Evolutionary conservation across 371 early-diverging fungal species (phyloP), one percentile per base, ranked within the genome.

Genomic region (Capniomyces stellatus): DNA sequence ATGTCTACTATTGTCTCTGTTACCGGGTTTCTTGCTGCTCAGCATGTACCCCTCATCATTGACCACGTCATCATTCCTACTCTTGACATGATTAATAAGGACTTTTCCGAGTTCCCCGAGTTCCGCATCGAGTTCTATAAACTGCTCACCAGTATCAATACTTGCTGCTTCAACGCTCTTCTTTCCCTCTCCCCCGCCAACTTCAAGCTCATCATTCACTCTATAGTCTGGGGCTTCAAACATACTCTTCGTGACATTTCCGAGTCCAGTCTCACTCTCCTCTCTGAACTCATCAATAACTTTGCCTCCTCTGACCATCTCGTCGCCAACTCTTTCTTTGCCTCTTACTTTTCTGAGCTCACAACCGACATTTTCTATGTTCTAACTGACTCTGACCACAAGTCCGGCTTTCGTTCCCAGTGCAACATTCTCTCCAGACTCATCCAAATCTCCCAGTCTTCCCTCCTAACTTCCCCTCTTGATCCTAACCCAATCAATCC

Each of bases 191-290:
- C 87, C 2, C 72, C 85, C 29, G 76, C 76, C 18, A 84, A 85
- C 64, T 90, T 96, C 72, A 87, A 87, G 58, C 75, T 92, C 24
- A 73, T 92, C 62, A 73, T 86, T 52, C 89, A 92, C 73, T 83
- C 87, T 57, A 78, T 95, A 53, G 86, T 94, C 22, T 96, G 96
- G 95, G 93, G 83, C n/a, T 89, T 96, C 75, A 97, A 96, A 74
- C 98, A 98, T 69, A 91, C 94, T 0, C 85, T 89, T 85, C 80
- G 94, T 57, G 97, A 98, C 63, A 91, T 98, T 67, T 84, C 91
- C 48, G 97, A 98, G 54, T 70, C 79, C 42, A 89, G 92, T 25
- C 78, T 97, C 46, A 73, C 69, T 21, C 92, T 91, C 48, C 81
- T 86, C 46, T 70, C 76, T 22, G 93, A 92, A 46, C 63, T 98